Percentiles rank a stretch among this genome's conserved stretches.
These are phyloP conservation scores for Botrytis byssoidea DNA, from an alignment of 2,329 filamentous ascomycete genomes.

Conservation along the genomic window DNA sequence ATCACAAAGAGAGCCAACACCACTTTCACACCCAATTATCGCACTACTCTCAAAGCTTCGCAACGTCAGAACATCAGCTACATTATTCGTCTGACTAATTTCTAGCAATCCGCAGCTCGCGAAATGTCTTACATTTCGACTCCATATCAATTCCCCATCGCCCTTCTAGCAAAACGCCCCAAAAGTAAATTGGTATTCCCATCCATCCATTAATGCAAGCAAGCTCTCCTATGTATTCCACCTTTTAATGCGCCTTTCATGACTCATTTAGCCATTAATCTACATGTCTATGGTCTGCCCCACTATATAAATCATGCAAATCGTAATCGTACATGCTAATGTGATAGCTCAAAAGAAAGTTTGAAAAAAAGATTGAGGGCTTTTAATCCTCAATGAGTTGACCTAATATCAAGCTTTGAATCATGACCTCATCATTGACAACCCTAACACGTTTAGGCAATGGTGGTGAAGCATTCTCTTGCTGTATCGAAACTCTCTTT, in stretches of 20 bases:
- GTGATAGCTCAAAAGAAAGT: not conserved
- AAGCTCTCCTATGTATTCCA: not conserved
- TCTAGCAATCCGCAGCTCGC: not conserved
- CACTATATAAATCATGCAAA: not conserved
- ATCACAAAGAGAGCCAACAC: not conserved
- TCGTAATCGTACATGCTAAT: not conserved
- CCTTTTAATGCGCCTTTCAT: not conserved
- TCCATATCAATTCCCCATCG: not conserved
- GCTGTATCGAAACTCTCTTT: constrained; percentile 41
- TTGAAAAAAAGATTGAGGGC: not conserved
- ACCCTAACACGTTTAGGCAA: constrained; percentile 58
- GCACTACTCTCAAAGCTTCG: not conserved
- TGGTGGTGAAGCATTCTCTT: constrained; percentile 39
- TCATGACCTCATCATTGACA: constrained; percentile 80
- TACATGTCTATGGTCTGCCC: not conserved
- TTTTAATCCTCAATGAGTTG: constrained; percentile 54
- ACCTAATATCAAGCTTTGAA: constrained; percentile 89
- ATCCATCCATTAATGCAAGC: not conserved
- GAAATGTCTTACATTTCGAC: not conserved
- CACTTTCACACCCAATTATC: not conserved
- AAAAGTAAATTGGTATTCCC: constrained; percentile 9
- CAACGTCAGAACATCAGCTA: not conserved
- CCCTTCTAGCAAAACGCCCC: not conserved
- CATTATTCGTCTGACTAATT: not conserved
- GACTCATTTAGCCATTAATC: not conserved